A percentile compares a stretch with the other conserved stretches of the same genome.
Conservation (phyloP, 768 basidiomycete genomes). For the Pholiota microspora region DNA sequence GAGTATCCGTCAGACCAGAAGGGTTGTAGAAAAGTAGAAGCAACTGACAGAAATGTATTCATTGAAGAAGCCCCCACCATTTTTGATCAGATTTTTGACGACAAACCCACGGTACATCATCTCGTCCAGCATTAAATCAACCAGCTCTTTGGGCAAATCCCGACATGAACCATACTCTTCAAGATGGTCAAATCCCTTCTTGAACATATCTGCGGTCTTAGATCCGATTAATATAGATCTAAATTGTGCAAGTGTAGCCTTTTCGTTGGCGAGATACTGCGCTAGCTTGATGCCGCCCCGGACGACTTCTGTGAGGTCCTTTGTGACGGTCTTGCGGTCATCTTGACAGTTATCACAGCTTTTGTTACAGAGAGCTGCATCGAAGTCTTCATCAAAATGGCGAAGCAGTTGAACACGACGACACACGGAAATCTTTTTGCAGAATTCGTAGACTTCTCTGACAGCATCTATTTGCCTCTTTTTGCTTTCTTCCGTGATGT, state of each 20-base stretch:
- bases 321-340: constrained; percentile 37
- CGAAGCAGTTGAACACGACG: constrained; percentile 83
- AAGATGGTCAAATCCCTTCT: constrained; percentile 46
- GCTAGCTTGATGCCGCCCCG: constrained; percentile 58
- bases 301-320: constrained; percentile 65
- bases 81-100: constrained; percentile 40
- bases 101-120: constrained; percentile 53
- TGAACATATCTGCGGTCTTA: constrained; percentile 41
- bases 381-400: constrained; percentile 87
- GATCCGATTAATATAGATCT: constrained; percentile 67
- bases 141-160: constrained; percentile 45
- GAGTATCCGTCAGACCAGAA: too few relatives aligned
- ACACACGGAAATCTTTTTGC: constrained; percentile 78
- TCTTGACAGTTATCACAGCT: constrained; percentile 85
- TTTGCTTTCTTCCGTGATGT: constrained; percentile 53
- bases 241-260: constrained; percentile 56
- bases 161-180: constrained; percentile 54
- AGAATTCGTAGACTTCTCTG: constrained; percentile 74
- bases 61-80: constrained; percentile 43
- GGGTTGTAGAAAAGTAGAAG: too few relatives aligned
- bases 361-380: constrained; percentile 57
- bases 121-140: constrained; percentile 65
- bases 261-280: constrained; percentile 33
- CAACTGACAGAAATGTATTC: constrained; percentile 50
- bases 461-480: constrained; percentile 65